These are phyloP conservation scores for Rhodotorula diobovata DNA, from an alignment of 768 basidiomycete genomes.

Conservation along the genomic window DNA sequence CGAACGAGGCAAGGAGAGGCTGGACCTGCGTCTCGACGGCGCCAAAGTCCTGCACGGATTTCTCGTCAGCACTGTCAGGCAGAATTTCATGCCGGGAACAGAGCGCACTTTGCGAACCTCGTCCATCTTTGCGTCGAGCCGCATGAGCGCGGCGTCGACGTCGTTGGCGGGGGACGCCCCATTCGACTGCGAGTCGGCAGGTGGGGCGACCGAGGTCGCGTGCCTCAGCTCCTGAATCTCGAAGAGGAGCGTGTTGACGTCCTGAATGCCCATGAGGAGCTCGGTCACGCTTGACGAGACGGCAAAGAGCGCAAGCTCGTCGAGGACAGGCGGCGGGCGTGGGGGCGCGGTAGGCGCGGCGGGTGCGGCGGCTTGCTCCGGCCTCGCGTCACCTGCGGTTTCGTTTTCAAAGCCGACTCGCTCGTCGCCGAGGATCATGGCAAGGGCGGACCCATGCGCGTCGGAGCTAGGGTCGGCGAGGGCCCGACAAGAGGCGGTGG, in stretches of 20 bases:
- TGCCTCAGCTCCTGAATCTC: constrained; percentile 43
- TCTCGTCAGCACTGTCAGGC: background rate
- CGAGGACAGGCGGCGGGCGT: background rate
- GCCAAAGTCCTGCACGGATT: background rate
- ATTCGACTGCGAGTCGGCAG: background rate
- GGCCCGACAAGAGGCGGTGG: background rate
- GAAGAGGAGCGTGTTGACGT: constrained; percentile 38
- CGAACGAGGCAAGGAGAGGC: constrained; percentile 27
- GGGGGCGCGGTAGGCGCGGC: too few species aligned
- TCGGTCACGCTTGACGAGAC: constrained; percentile 39
- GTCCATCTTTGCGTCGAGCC: constrained; percentile 39
- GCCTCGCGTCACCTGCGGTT: too few species aligned
- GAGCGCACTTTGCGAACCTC: constrained; percentile 11
- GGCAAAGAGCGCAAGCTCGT: constrained; percentile 29
- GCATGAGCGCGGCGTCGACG: constrained; percentile 37
- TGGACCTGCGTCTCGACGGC: constrained; percentile 10
- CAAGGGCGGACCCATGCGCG: background rate
- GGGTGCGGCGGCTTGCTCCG: too few species aligned
- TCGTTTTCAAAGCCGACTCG: too few species aligned
- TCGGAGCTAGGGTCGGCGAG: background rate
- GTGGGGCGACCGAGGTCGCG: constrained; percentile 2
- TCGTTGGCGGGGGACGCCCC: constrained; percentile 2
- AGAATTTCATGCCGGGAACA: background rate
- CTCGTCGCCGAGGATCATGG: background rate
- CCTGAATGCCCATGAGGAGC: constrained; percentile 28